A percentile compares a stretch with the other conserved stretches of the same genome.
Conservation (phyloP, 2,329 filamentous ascomycete genomes). For the Pestalotiopsis sp. region DNA sequence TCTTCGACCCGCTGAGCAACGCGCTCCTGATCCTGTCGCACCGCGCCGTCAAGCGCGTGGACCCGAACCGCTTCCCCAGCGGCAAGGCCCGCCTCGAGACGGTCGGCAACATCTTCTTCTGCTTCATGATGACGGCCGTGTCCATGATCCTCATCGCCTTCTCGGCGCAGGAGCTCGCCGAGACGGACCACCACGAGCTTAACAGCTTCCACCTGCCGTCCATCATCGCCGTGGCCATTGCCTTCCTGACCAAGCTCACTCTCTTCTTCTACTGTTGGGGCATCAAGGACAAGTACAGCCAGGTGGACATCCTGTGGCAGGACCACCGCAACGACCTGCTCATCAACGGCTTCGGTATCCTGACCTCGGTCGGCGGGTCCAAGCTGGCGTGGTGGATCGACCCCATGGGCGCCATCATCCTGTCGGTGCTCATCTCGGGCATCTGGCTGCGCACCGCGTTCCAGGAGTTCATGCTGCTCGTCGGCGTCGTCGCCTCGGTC, state of each 20-base stretch:
- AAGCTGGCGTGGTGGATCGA: conserved; percentile 96
- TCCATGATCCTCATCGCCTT: conserved; percentile 92
- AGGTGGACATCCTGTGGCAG: conserved; percentile 91
- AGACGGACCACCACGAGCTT: conserved; percentile 40
- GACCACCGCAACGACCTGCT: conserved; percentile 97
- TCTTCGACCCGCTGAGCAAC: conserved; percentile 92
- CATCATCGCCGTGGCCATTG: conserved; percentile 80
- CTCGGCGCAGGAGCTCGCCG: conserved; percentile 70
- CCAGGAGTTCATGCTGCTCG: conserved; percentile 85
- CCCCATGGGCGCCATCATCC: conserved; percentile 83
- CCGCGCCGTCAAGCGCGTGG: conserved; percentile 85
- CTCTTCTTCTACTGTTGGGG: conserved; percentile 94
- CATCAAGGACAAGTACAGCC: conserved; percentile 86
- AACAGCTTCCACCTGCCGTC: conserved; percentile 79
- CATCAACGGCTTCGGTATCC: conserved; percentile 90
- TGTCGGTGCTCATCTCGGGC: conserved; percentile 75
- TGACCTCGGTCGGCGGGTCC: conserved; percentile 87
- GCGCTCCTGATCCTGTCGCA: conserved; percentile 84
- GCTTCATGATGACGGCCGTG: conserved; percentile 92
- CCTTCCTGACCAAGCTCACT: conserved; percentile 80
- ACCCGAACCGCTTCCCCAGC: conserved; percentile 83
- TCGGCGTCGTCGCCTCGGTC: conserved; percentile 85
- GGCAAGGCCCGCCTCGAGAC: conserved; percentile 95
- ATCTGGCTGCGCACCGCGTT: conserved; percentile 89
- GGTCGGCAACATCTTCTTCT: conserved; percentile 93